phyloP scores from a whole-genome alignment of 805 yeast genomes.

The Hanseniaspora mollemarum region DNA sequence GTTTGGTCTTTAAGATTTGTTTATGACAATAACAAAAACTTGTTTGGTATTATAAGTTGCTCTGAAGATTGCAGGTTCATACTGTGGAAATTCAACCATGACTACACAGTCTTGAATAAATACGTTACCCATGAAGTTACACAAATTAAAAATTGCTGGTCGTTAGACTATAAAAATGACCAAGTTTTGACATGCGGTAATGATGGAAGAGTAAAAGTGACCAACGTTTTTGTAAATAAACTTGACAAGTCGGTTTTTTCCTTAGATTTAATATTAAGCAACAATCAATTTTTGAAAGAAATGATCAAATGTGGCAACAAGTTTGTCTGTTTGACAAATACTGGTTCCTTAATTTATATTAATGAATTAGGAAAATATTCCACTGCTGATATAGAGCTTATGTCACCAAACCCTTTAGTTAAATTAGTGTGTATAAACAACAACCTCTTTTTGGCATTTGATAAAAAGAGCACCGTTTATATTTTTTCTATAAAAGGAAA shows the following conservation, averaged over 20 bases:
- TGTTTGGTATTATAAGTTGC: slow-evolving; percentile 42
- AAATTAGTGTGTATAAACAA: not conserved
- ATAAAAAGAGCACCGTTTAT: not conserved
- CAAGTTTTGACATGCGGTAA: slow-evolving; percentile 71
- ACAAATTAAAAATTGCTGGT: slow-evolving; percentile 81
- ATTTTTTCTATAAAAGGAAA: not conserved
- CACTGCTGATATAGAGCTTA: not conserved
- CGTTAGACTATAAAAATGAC: slow-evolving; percentile 44
- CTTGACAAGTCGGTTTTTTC: not conserved
- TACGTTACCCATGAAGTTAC: slow-evolving; percentile 51
- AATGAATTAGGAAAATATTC: not conserved
- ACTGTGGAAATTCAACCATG: slow-evolving; percentile 48
- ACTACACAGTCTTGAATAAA: slow-evolving; percentile 21
- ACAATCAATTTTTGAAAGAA: slow-evolving; percentile 5
- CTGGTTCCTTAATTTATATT: not conserved
- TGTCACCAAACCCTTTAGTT: not conserved
- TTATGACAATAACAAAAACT: slow-evolving; percentile 23
- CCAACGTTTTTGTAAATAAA: slow-evolving; percentile 36
- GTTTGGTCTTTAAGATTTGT: slow-evolving; percentile 73
- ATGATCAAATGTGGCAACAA: not conserved
- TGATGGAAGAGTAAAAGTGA: slow-evolving; percentile 68
- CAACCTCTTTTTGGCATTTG: not conserved
- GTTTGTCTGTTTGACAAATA: not conserved
- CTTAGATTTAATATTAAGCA: not conserved
- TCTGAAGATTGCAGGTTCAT: slow-evolving; percentile 84